Evolutionary conservation across 1,284 basidiomycete genomes (phyloP).

Genomic region (Ustilago crameri): DNA sequence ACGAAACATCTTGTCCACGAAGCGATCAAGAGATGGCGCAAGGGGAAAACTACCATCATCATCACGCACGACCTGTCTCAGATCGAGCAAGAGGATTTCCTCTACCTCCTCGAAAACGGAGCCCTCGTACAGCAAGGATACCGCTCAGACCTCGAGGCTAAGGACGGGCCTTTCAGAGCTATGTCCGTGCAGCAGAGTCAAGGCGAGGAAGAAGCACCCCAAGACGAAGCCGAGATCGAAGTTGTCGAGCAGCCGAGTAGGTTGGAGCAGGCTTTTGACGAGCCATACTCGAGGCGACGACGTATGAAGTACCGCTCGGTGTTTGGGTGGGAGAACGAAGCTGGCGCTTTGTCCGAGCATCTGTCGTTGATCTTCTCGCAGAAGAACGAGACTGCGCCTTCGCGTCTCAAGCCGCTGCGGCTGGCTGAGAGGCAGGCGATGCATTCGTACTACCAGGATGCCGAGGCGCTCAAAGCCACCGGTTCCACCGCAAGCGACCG

Average conservation of each 20-base stretch:
- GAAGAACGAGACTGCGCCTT: slow-evolving; percentile 20
- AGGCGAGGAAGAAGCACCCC: not conserved
- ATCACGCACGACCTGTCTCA: slow-evolving; percentile 95
- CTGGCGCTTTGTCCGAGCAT: slow-evolving; percentile 24
- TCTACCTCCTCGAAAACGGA: slow-evolving; percentile 89
- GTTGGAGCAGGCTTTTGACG: slow-evolving; percentile 5
- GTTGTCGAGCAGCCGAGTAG: slow-evolving; percentile 55
- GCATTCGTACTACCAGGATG: slow-evolving; percentile 34
- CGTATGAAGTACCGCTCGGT: slow-evolving; percentile 30
- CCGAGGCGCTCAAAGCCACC: slow-evolving; percentile 29
- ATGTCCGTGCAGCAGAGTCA: slow-evolving; percentile 24
- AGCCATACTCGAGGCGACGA: slow-evolving; percentile 70
- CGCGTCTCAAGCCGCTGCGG: slow-evolving; percentile 38
- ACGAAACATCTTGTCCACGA: slow-evolving; percentile 88
- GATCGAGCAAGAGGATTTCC: slow-evolving; percentile 81
- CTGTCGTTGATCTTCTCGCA: slow-evolving; percentile 41
- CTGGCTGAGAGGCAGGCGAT: slow-evolving; percentile 37
- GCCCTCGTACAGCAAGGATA: slow-evolving; percentile 88
- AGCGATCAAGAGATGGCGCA: slow-evolving; percentile 84
- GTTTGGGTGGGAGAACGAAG: slow-evolving; percentile 36
- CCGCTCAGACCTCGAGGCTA: slow-evolving; percentile 76
- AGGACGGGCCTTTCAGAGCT: slow-evolving; percentile 13
- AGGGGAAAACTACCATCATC: slow-evolving; percentile 88
- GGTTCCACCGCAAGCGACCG: slow-evolving; percentile 37
- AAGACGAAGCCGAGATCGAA: slow-evolving; percentile 65